These are phyloP conservation scores for Croton setiger DNA, from an alignment of 441 rosid species.

Conservation along the genomic window DNA sequence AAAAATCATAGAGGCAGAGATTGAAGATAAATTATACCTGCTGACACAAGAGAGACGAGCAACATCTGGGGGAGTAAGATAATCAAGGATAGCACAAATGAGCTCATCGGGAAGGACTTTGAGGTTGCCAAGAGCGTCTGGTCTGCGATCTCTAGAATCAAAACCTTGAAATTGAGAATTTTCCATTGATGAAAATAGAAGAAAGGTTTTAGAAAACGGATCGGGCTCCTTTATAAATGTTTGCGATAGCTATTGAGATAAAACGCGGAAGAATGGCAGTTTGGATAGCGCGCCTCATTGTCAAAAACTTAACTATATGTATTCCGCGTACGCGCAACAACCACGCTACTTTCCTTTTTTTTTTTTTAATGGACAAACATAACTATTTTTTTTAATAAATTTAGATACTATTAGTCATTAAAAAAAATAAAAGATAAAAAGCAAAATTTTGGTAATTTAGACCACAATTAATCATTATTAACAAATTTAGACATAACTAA, in stretches of 20 bases:
- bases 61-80: slow-evolving; percentile 65
- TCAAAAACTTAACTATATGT: background rate
- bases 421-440: no score
- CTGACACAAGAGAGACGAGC: slow-evolving; percentile 85
- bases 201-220: background rate
- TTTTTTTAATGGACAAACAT: no score
- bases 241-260: background rate
- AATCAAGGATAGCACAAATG: slow-evolving; percentile 55
- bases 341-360: slow-evolving; percentile 8
- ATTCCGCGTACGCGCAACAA: slow-evolving; percentile 1
- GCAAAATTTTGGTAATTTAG: no score
- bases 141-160: slow-evolving; percentile 57
- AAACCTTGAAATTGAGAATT: slow-evolving; percentile 26
- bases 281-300: slow-evolving; percentile 7
- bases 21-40: slow-evolving; percentile 44
- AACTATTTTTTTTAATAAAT: no score
- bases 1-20: background rate
- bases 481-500: no score
- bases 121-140: slow-evolving; percentile 67
- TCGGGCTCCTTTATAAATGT: slow-evolving; percentile 11
- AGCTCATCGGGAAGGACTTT: slow-evolving; percentile 70
- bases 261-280: slow-evolving; percentile 15
- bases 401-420: no score
- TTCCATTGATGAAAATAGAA: slow-evolving; percentile 35
- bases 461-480: no score